Evolutionary conservation across 768 basidiomycete genomes (phyloP), one percentile per base, ranked within the genome.

Genomic region (Leccinum rimulosum): DNA sequence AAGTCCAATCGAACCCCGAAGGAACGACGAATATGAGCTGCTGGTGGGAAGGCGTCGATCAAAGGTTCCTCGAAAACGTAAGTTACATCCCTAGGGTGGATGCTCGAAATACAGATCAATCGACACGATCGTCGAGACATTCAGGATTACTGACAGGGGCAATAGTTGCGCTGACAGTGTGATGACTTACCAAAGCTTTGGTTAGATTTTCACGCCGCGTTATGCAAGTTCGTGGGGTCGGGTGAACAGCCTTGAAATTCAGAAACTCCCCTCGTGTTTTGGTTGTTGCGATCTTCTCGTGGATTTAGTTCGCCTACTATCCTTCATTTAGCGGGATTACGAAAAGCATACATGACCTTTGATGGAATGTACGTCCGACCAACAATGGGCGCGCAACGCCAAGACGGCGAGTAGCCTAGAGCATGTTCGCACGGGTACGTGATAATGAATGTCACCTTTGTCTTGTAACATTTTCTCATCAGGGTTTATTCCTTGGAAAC

Each of bases 401-500:
- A 3, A 43, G n/a, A 43, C 43, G n/a, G n/a, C n/a, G 43, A 43
- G 43, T 12, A 9, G 5, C 25, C 25, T 25, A 25, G 28, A 30
- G 6, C 28, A 3, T 27, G 30, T 43, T 36, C 14, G 14, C 19
- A 3, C 28, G 10, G 27, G 31, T 60, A 43, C 57, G 27, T 45
- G 40, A 43, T 43, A 36, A 43, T 43, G 9, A 58, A 35, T 57
- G 17, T 15, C 9, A 19, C 40, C 40, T 19, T 49, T n/a, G 11
- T 19, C 10, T 10, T 35, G 14, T n/a, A 2, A 22, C 25, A 22
- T 48, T 8, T 48, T 48, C 47, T 55, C 27, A 33, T 27, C 43
- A 11, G 33, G 55, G 38, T 15, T 52, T 61, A 19, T 43, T 30
- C 25, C 61, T 40, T 52, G 38, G 51, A 50, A 56, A 60, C 35